A percentile compares a stretch with the other conserved stretches of the same genome.
Evolutionary conservation across 495 filamentous ascomycete genomes (phyloP).

Genomic region (Margaritispora aquatica): DNA sequence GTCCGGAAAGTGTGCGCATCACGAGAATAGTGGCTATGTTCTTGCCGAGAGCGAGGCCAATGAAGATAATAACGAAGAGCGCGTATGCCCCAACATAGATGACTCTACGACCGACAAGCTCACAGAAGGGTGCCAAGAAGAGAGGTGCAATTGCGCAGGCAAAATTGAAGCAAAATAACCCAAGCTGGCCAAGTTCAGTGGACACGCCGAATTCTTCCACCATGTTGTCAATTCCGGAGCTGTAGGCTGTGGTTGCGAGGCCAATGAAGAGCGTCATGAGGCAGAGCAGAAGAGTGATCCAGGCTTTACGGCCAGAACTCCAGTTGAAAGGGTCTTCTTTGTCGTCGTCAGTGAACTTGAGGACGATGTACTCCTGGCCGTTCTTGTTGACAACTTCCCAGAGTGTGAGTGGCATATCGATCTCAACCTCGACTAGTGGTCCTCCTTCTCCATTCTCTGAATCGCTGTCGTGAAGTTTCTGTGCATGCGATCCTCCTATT

Average conservation of each 20-base stretch:
- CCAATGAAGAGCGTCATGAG: conserved; percentile 44
- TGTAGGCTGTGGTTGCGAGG: conserved; percentile 42
- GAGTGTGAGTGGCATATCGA: conserved; percentile 36
- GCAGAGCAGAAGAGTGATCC: conserved; percentile 38
- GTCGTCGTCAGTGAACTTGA: conserved; percentile 35
- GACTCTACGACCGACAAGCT: conserved; percentile 68
- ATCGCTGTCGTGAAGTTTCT: conserved; percentile 20
- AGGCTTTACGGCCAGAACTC: conserved; percentile 30
- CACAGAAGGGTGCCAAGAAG: conserved; percentile 60
- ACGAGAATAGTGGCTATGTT: conserved; percentile 64
- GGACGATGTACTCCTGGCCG: conserved; percentile 29
- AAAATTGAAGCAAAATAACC: conserved; percentile 67
- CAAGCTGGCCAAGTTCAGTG: conserved; percentile 39
- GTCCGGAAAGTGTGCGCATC: conserved; percentile 70
- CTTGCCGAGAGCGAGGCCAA: conserved; percentile 54
- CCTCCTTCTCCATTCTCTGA: conserved; percentile 18
- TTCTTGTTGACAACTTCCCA: conserved; percentile 28
- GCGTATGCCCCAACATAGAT: conserved; percentile 62
- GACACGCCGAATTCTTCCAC: conserved; percentile 31
- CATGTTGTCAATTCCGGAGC: conserved; percentile 37
- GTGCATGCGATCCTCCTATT: conserved; percentile 31
- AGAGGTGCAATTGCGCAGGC: conserved; percentile 65
- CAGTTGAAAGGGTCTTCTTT: conserved; percentile 43
- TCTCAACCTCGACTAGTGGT: conserved; percentile 32
- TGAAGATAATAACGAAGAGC: conserved; percentile 63